These are phyloP conservation scores for Ustilago cynodontis DNA, from an alignment of 1,284 basidiomycete species.

Conservation along the genomic window DNA sequence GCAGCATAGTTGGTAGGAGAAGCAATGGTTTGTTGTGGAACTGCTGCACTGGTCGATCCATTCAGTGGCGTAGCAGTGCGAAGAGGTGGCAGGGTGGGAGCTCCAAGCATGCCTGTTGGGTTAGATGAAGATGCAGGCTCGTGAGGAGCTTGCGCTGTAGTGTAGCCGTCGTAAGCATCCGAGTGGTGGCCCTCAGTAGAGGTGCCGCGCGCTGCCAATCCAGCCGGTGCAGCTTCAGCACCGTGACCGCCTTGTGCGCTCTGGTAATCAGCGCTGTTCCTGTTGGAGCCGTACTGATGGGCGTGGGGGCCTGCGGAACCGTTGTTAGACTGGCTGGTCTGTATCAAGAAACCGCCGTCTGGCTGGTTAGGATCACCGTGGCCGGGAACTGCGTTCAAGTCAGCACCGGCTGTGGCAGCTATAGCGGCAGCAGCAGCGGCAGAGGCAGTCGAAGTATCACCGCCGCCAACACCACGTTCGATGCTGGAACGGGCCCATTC, in stretches of 20 bases:
- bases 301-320: conserved; percentile 24
- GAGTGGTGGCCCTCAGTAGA: conserved; percentile 37
- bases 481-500: conserved; percentile 44
- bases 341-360: conserved; percentile 48
- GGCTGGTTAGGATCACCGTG: conserved; percentile 29
- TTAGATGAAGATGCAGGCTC: conserved; percentile 14
- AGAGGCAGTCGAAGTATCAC: conserved; percentile 19
- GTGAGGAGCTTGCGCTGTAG: conserved; percentile 3
- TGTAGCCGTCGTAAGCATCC: conserved; percentile 51
- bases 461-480: conserved; percentile 19
- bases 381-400: conserved; percentile 39
- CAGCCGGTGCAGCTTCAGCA: background rate
- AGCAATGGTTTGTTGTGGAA: conserved; percentile 6
- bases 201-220: background rate
- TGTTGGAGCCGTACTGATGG: conserved; percentile 31
- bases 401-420: conserved; percentile 44
- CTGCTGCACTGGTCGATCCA: conserved; percentile 14
- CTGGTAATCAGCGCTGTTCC: conserved; percentile 46
- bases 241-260: conserved; percentile 35
- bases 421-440: conserved; percentile 50
- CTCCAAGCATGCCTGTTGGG: conserved; percentile 30
- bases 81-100: conserved; percentile 53
- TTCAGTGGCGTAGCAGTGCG: conserved; percentile 48
- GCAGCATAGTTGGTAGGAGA: conserved; percentile 33
- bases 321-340: conserved; percentile 34